A percentile compares a stretch with the other conserved stretches of the same genome.
These are phyloP conservation scores for Rhodocollybia butyracea DNA, from an alignment of 768 basidiomycete species.

Conservation along the genomic window DNA sequence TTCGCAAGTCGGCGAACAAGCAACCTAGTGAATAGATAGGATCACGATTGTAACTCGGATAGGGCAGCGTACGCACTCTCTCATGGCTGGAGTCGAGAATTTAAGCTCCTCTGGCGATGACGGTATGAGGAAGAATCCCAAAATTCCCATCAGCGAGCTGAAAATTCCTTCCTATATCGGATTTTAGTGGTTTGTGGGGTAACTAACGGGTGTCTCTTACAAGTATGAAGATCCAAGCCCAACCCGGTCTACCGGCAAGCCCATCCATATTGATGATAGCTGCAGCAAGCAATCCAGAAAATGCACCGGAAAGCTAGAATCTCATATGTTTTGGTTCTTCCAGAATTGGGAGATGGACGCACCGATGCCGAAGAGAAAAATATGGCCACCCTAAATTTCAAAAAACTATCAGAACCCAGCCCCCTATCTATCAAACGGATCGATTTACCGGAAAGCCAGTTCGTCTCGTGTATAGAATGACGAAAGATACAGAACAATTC, in stretches of 20 bases:
- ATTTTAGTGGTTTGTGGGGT: too few species aligned
- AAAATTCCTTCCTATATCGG: constrained; percentile 44
- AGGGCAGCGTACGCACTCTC: constrained; percentile 21
- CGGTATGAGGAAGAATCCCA: constrained; percentile 36
- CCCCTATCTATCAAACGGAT: background rate
- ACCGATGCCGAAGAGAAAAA: constrained; percentile 37
- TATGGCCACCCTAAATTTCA: constrained; percentile 28
- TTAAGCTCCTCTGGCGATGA: constrained; percentile 27
- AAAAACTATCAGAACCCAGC: background rate
- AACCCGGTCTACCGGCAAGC: constrained; percentile 47
- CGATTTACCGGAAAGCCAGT: constrained; percentile 26
- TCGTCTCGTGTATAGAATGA: constrained; percentile 33
- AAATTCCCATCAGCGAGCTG: constrained; percentile 43
- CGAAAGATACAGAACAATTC: constrained; percentile 40
- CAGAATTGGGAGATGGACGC: too few species aligned
- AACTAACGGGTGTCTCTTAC: too few species aligned
- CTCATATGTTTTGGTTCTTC: too few species aligned
- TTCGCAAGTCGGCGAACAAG: constrained; percentile 27
- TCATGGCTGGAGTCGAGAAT: constrained; percentile 28
- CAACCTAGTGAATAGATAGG: constrained; percentile 15
- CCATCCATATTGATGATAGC: constrained; percentile 59
- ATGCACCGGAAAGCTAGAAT: constrained; percentile 48
- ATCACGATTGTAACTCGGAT: background rate
- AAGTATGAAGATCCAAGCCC: constrained; percentile 62
- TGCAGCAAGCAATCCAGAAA: constrained; percentile 62